Base-by-base conservation (phyloP, 129 eudicot genomes). In the Logfia minima region DNA sequence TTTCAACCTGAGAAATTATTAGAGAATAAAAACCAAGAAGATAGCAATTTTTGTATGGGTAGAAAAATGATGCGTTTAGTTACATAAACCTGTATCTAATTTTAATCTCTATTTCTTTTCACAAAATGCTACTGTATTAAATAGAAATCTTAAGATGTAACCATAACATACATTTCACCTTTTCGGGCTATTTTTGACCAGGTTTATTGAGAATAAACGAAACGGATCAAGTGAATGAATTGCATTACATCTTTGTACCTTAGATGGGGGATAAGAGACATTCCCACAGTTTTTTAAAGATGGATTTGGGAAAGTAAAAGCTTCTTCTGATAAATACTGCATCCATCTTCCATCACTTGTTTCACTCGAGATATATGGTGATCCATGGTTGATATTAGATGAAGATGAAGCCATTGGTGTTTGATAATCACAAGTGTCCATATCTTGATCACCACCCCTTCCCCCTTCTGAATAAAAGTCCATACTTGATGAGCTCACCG, bases 301-400 rank as follows among this genome's bases (percentile, higher is more conserved):
- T 55, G 90, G 90, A 83, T 86, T 87, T 31, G 84, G 73, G 53
- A 88, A 93, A 83, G 80, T 53, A 71, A 88, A 87, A 9, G 92
- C 96, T 66, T 91, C 96, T 58, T 93, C 97, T 31, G 96, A 89
- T 62, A 90, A 80, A 78, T 93, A 93, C 48, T 90, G 97, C 88
- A 86, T 82, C 97, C 98, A 93, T 83, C 83, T 86, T 3, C 82
- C 83, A 78, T 93, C 93, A 83, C 79, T 79, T 77, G 89, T 74
- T 24, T 69, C 83, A 37, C 53, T 52, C 1, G 70, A 53, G 78
- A 81, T 82, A 41, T 74, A 77, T 32, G 86, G 85, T 73, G 85
- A 78, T 22, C 84, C 85, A 74, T 80, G 86, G 80, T 77, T 71
- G 43, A 81, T 72, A 78, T 53, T 60, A 23, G 87, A 71, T 66